Conservation (phyloP, 2,329 filamentous ascomycete species). For the Diaporthe ilicicola region DNA sequence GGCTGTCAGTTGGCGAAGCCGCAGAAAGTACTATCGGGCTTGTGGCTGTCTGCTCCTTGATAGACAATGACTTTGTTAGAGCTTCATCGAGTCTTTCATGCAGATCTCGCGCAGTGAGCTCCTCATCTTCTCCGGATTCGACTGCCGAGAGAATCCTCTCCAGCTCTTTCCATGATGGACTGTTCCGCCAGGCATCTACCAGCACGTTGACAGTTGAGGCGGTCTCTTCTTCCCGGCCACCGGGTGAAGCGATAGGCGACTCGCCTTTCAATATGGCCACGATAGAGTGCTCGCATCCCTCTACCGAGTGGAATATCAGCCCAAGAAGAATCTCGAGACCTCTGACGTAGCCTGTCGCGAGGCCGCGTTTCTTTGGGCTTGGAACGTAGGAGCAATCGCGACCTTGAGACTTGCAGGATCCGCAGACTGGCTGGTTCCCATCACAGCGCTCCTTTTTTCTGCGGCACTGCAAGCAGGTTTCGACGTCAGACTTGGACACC, state of each 20-base stretch:
- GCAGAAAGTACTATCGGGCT: neutral
- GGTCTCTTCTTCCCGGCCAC: neutral
- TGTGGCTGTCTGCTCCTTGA: neutral
- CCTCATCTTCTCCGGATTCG: constrained; percentile 5
- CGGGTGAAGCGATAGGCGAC: neutral
- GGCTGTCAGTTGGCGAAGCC: neutral
- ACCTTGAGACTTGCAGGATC: neutral
- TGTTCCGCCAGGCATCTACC: neutral
- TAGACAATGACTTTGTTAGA: neutral
- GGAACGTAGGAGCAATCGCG: neutral
- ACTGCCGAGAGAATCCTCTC: neutral
- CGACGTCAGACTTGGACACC: neutral
- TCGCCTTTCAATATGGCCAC: neutral
- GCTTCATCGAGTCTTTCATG: constrained; percentile 13
- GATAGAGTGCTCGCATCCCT: neutral
- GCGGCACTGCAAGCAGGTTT: constrained; percentile 32
- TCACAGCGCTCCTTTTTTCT: neutral
- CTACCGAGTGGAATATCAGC: neutral
- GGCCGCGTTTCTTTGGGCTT: constrained; percentile 4
- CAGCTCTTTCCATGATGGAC: neutral
- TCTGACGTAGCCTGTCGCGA: neutral
- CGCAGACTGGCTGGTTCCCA: neutral
- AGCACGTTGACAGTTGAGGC: constrained; percentile 7
- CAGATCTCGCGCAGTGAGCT: neutral
- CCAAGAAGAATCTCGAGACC: neutral